Percentiles rank a stretch among this genome's conserved stretches.
Conservation (phyloP, 2,329 filamentous ascomycete genomes). For the Colletotrichum sp. region DNA sequence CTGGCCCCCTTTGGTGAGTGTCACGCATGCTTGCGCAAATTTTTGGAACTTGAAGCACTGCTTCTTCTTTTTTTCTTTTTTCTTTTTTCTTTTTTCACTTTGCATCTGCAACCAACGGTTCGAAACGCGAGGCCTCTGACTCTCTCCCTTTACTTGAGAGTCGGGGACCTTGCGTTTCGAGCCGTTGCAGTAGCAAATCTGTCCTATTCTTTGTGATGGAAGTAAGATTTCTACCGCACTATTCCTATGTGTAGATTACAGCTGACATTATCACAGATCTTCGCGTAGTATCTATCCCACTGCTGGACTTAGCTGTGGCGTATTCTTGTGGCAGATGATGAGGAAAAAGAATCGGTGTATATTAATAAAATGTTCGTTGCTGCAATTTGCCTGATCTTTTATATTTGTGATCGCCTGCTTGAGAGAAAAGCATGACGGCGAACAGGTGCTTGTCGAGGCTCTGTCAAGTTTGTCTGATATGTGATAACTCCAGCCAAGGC, state of each 20-base stretch:
- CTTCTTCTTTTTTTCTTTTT: not conserved
- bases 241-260: rapidly evolving
- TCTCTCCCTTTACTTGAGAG: not conserved
- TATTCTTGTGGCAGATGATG: too few relatives aligned
- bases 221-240: rapidly evolving
- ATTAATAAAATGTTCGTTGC: too few relatives aligned
- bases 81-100: not conserved
- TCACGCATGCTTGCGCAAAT: not conserved
- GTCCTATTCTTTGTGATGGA: rapidly evolving
- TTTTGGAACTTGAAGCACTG: not conserved
- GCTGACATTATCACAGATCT: too few relatives aligned
- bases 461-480: too few relatives aligned
- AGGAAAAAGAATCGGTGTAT: too few relatives aligned
- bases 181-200: not conserved
- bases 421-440: too few relatives aligned
- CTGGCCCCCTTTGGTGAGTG: not conserved
- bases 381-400: too few relatives aligned
- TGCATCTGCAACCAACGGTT: not conserved
- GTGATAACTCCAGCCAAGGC: too few relatives aligned
- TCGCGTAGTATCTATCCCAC: too few relatives aligned
- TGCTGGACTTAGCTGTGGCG: too few relatives aligned
- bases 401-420: too few relatives aligned
- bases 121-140: not conserved
- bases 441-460: not conserved
- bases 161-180: rapidly evolving